Evolutionary conservation across 352 stramenopile species (phyloP).

Genomic region (Elongisporangium senticosum): DNA sequence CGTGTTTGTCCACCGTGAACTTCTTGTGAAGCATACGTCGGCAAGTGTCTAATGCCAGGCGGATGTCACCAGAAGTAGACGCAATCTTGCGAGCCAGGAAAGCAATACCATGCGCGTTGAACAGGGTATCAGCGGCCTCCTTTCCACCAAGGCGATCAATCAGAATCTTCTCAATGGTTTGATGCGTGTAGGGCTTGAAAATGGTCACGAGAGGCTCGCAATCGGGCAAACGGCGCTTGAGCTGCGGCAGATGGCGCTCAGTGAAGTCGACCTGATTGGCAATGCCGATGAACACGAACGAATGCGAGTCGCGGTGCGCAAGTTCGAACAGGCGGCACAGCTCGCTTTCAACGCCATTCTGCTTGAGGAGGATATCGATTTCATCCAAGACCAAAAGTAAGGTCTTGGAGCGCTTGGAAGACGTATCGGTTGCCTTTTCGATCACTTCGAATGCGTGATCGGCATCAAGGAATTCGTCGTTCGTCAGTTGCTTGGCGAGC

Average conservation of each 20-base stretch:
- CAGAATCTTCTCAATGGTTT: constrained; percentile 77
- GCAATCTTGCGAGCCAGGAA: constrained; percentile 81
- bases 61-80: constrained; percentile 69
- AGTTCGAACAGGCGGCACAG: constrained; percentile 76
- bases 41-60: constrained; percentile 68
- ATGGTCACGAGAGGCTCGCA: constrained; percentile 61
- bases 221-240: constrained; percentile 45
- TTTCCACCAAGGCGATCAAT: constrained; percentile 56
- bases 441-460: constrained; percentile 66
- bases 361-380: constrained; percentile 69
- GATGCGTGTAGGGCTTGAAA: constrained; percentile 75
- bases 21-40: constrained; percentile 64
- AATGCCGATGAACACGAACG: constrained; percentile 76
- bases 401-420: constrained; percentile 41
- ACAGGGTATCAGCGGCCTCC: constrained; percentile 29
- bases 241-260: constrained; percentile 58
- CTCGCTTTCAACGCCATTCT: constrained; percentile 61
- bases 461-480: constrained; percentile 30
- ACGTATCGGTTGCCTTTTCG: constrained; percentile 37
- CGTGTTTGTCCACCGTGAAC: constrained; percentile 22
- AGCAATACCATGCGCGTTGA: constrained; percentile 65
- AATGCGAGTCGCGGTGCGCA: constrained; percentile 44
- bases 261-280: constrained; percentile 85
- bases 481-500: constrained; percentile 48
- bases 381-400: constrained; percentile 80